Conservation (phyloP, 768 basidiomycete species). For the Kwoniella sp. region DNA sequence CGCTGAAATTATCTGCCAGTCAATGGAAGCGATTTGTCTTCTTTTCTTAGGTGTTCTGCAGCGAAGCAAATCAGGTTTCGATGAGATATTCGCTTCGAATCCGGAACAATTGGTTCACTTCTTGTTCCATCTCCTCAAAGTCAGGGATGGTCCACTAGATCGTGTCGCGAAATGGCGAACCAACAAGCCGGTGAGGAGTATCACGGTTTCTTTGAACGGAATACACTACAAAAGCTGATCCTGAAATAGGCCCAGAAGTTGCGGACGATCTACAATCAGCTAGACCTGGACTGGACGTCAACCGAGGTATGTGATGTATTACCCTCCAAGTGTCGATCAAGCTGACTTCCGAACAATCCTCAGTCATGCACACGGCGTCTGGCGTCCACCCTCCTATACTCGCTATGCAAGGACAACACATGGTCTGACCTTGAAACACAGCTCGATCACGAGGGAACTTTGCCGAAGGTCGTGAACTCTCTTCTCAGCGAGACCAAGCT, state of each 20-base stretch:
- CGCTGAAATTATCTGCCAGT: conserved; percentile 15
- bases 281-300: conserved; percentile 8
- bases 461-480: background rate
- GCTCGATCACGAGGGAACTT: background rate
- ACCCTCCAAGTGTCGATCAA: too few species aligned
- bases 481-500: conserved; percentile 13
- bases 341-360: background rate
- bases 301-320: background rate
- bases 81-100: conserved; percentile 22
- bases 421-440: background rate
- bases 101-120: conserved; percentile 19
- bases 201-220: background rate
- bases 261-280: background rate
- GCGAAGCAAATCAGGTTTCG: conserved; percentile 25
- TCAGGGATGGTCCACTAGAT: conserved; percentile 22
- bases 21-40: conserved; percentile 38
- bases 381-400: background rate
- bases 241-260: conserved; percentile 9
- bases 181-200: conserved; percentile 2
- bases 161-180: background rate
- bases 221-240: too few species aligned
- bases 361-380: conserved; percentile 14
- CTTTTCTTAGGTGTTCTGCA: conserved; percentile 36
- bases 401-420: background rate
- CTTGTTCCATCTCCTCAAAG: conserved; percentile 17